Evolutionary conservation across 1,139 yeast genomes (phyloP).

Genomic region (Pichia sp.): DNA sequence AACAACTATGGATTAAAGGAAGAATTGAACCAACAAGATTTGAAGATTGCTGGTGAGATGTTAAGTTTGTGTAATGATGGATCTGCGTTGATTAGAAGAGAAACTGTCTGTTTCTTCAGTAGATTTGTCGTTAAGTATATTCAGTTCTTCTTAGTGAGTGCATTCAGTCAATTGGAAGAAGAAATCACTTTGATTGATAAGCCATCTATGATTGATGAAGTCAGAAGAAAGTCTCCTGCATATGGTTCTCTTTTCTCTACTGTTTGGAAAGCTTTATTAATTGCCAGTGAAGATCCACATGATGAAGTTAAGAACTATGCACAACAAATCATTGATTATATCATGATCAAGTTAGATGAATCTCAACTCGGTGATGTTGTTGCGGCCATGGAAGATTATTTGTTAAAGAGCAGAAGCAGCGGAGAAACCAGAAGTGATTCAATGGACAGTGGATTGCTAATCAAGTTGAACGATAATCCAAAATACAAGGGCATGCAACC

Average conservation of each 20-base stretch:
- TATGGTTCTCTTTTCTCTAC: slow-evolving; percentile 88
- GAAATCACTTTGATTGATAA: slow-evolving; percentile 70
- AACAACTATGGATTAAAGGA: slow-evolving; percentile 26
- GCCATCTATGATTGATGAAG: slow-evolving; percentile 56
- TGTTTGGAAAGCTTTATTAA: slow-evolving; percentile 81
- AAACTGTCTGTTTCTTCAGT: slow-evolving; percentile 74
- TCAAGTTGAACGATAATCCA: slow-evolving; percentile 1
- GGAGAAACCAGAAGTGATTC: slow-evolving; percentile 7
- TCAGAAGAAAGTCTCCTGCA: slow-evolving; percentile 64
- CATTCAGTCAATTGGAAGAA: slow-evolving; percentile 82
- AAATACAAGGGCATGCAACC: slow-evolving; percentile 1
- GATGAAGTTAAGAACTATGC: slow-evolving; percentile 76
- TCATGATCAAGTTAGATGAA: slow-evolving; percentile 62
- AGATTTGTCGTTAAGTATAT: slow-evolving; percentile 69
- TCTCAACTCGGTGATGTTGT: slow-evolving; percentile 63
- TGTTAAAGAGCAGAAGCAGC: slow-evolving; percentile 45
- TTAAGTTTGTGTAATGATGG: slow-evolving; percentile 72
- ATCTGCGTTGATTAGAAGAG: slow-evolving; percentile 84
- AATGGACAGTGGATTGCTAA: neutral
- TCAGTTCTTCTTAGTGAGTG: slow-evolving; percentile 80
- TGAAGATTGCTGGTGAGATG: slow-evolving; percentile 49
- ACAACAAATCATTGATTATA: slow-evolving; percentile 70
- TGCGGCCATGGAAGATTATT: slow-evolving; percentile 61
- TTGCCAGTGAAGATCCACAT: slow-evolving; percentile 88
- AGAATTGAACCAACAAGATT: slow-evolving; percentile 54